A percentile compares a stretch with the other conserved stretches of the same genome.
Evolutionary conservation across 768 basidiomycete species (phyloP).

Genomic region (Calocera cornea): DNA sequence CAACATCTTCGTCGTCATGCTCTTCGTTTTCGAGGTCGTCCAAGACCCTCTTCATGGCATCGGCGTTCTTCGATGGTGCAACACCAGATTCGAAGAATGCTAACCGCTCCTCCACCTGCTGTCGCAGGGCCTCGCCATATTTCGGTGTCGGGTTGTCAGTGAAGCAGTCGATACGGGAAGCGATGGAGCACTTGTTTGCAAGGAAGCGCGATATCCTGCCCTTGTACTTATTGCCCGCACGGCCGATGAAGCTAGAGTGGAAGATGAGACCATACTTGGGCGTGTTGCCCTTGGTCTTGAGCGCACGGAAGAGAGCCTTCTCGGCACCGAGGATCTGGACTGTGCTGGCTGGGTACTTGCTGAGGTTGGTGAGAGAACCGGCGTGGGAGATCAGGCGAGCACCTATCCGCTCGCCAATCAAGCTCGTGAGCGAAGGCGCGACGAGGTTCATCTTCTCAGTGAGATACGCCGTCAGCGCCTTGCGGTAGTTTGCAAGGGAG

Average conservation of each 20-base stretch:
- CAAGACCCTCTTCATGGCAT: conserved; percentile 80
- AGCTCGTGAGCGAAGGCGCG: conserved; percentile 80
- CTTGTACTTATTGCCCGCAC: conserved; percentile 87
- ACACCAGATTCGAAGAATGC: conserved; percentile 86
- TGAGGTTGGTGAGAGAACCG: conserved; percentile 88
- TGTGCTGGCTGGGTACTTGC: conserved; percentile 96
- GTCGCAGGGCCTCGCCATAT: conserved; percentile 85
- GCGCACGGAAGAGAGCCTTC: conserved; percentile 90
- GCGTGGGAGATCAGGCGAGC: conserved; percentile 91
- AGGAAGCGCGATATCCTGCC: conserved; percentile 97
- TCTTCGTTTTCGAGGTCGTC: conserved; percentile 61
- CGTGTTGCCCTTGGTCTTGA: conserved; percentile 98
- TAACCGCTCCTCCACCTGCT: conserved; percentile 91
- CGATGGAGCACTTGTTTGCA: conserved; percentile 97
- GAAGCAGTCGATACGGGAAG: conserved; percentile 92
- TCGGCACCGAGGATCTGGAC: conserved; percentile 97
- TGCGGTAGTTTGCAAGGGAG: conserved; percentile 86
- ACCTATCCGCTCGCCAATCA: conserved; percentile 84
- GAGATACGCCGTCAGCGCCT: conserved; percentile 73
- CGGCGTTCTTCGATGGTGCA: conserved; percentile 73
- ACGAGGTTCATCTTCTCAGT: conserved; percentile 97
- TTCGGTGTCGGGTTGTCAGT: conserved; percentile 75
- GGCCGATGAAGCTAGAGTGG: conserved; percentile 92
- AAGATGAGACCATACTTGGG: conserved; percentile 99
- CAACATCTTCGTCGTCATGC: conserved; percentile 45